These are phyloP conservation scores for Suhomyces terraborum DNA, from an alignment of 1,139 yeast species.

Conservation along the genomic window DNA sequence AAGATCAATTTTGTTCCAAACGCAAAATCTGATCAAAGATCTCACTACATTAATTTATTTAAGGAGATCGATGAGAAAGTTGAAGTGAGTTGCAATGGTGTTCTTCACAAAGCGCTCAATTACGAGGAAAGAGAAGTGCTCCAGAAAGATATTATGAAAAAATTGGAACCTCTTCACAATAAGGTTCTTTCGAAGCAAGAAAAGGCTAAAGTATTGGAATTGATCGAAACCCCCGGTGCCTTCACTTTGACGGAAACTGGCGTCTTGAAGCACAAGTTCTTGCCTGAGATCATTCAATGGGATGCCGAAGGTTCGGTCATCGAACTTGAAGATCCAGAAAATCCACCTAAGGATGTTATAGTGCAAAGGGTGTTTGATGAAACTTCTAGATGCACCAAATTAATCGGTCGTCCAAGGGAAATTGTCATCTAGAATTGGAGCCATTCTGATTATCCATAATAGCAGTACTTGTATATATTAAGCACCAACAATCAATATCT, in stretches of 20 bases:
- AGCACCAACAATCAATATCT: background rate
- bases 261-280: conserved; percentile 26
- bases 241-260: conserved; percentile 30
- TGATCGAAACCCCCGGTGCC: conserved; percentile 41
- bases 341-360: conserved; percentile 36
- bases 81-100: conserved; percentile 33
- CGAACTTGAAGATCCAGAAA: conserved; percentile 29
- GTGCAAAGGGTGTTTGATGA: conserved; percentile 40
- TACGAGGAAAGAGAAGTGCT: conserved; percentile 23
- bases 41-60: conserved; percentile 10
- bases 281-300: conserved; percentile 40
- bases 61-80: conserved; percentile 27
- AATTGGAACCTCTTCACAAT: conserved; percentile 27
- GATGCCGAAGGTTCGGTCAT: conserved; percentile 40
- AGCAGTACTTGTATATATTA: conserved; percentile 2
- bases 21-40: too few relatives aligned
- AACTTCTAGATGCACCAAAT: conserved; percentile 26
- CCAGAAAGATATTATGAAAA: conserved; percentile 22
- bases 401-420: conserved; percentile 43
- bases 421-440: conserved; percentile 20
- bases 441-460: background rate
- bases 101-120: conserved; percentile 25
- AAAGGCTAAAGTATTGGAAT: conserved; percentile 24
- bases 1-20: conserved; percentile 52
- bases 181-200: conserved; percentile 30